Evolutionary conservation across 192 early-diverging fungal species (phyloP).

Genomic region (Coemansia sp.): DNA sequence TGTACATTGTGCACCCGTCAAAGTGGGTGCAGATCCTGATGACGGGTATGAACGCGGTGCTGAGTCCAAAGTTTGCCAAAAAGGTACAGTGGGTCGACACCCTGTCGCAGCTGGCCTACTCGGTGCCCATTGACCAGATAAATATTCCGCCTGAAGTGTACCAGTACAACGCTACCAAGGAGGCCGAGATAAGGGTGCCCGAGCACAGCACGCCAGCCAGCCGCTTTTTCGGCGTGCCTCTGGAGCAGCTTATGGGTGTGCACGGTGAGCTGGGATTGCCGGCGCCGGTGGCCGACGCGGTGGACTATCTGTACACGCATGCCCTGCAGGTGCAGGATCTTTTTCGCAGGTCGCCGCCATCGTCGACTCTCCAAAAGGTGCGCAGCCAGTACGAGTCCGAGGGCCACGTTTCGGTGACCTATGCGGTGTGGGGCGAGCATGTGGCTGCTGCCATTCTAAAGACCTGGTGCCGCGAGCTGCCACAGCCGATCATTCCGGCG

Average conservation of each 20-base stretch:
- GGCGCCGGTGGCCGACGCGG: slow-evolving; percentile 67
- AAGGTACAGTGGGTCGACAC: slow-evolving; percentile 82
- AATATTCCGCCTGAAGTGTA: slow-evolving; percentile 67
- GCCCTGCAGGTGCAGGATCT: slow-evolving; percentile 80
- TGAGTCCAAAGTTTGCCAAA: slow-evolving; percentile 88
- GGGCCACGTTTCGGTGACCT: slow-evolving; percentile 57
- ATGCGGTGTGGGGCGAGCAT: slow-evolving; percentile 72
- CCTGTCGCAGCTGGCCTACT: slow-evolving; percentile 64
- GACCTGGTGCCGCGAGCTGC: slow-evolving; percentile 80
- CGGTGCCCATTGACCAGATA: slow-evolving; percentile 73
- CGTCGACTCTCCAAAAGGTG: slow-evolving; percentile 64
- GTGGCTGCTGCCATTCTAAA: slow-evolving; percentile 81
- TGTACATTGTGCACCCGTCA: slow-evolving; percentile 92
- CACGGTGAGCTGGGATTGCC: slow-evolving; percentile 77
- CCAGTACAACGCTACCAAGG: slow-evolving; percentile 53
- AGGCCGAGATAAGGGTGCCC: slow-evolving; percentile 44
- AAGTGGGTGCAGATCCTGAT: slow-evolving; percentile 79
- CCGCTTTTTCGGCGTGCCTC: slow-evolving; percentile 73
- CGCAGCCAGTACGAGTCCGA: slow-evolving; percentile 49
- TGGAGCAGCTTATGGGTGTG: slow-evolving; percentile 74
- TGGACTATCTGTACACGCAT: slow-evolving; percentile 66
- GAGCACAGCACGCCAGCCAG: slow-evolving; percentile 31
- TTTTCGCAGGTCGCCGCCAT: slow-evolving; percentile 82
- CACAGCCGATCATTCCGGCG: slow-evolving; percentile 68
- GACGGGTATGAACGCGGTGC: slow-evolving; percentile 79